Percentiles rank a stretch among this genome's conserved stretches.
phyloP scores from a whole-genome alignment of 2,329 filamentous ascomycete species.

The Aspergillus neotritici region DNA sequence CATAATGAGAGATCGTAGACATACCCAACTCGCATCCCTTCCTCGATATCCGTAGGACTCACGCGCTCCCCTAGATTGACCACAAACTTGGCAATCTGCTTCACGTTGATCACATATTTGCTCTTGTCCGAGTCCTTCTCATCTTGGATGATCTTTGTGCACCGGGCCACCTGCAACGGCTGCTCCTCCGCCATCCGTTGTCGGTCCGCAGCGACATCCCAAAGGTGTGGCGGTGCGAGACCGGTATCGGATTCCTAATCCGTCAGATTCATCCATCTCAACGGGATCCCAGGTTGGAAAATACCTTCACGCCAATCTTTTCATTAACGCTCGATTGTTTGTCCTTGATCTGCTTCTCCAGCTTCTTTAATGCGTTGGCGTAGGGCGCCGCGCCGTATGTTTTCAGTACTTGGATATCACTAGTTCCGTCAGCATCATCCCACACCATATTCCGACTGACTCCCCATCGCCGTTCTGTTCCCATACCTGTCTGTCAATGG shows the following conservation, averaged over 20 bases:
- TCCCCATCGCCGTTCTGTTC: neutral
- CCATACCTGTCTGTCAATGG: slow-evolving; percentile 90
- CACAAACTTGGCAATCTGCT: slow-evolving; percentile 99
- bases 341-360: slow-evolving; percentile 99
- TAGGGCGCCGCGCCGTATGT: slow-evolving; percentile 98
- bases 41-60: slow-evolving; percentile 96
- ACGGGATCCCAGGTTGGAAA: slow-evolving; percentile 5
- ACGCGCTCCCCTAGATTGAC: slow-evolving; percentile 96
- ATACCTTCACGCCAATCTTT: slow-evolving; percentile 69
- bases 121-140: slow-evolving; percentile 95
- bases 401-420: slow-evolving; percentile 98
- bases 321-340: slow-evolving; percentile 97
- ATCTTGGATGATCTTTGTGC: slow-evolving; percentile 98
- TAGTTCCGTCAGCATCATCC: slow-evolving; percentile 38
- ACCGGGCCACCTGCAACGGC: slow-evolving; percentile 91
- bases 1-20: slow-evolving; percentile 18
- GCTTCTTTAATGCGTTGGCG: slow-evolving; percentile 86
- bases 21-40: slow-evolving; percentile 92
- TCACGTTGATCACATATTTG: slow-evolving; percentile 99
- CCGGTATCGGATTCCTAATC: slow-evolving; percentile 92
- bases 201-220: slow-evolving; percentile 95
- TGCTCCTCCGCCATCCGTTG: slow-evolving; percentile 99
- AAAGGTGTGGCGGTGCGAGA: slow-evolving; percentile 94
- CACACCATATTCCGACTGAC: neutral
- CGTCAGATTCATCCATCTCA: slow-evolving; percentile 19